phyloP scores from a whole-genome alignment of 257 asterid genomes.

The Leptodermis oblonga region DNA sequence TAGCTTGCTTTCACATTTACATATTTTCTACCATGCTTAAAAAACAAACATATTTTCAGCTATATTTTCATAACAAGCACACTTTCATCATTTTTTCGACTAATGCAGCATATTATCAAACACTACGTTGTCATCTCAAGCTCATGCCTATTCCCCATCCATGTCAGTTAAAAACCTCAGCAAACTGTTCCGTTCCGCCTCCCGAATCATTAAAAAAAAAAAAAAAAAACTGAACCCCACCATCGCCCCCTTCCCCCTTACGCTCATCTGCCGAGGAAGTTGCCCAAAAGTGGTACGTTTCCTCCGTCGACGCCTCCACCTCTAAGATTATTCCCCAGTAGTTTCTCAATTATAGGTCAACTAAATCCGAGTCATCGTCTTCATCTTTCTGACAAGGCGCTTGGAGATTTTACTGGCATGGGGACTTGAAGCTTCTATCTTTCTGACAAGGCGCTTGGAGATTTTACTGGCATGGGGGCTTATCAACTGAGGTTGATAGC shows the following conservation, averaged over 20 bases:
- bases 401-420: constrained; percentile 24
- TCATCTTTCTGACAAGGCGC: constrained; percentile 15
- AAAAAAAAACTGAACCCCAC: not conserved
- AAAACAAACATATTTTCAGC: too few relatives aligned
- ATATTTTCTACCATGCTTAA: too few relatives aligned
- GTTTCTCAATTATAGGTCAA: constrained; percentile 20
- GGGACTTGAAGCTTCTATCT: constrained; percentile 37
- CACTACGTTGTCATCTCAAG: not conserved
- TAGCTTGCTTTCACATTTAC: too few relatives aligned
- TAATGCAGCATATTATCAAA: constrained; percentile 10
- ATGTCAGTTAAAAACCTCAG: constrained; percentile 49
- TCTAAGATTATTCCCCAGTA: not conserved
- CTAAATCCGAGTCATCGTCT: constrained; percentile 1
- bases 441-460: too few relatives aligned
- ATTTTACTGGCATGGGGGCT: too few relatives aligned
- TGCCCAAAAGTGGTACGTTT: constrained; percentile 33
- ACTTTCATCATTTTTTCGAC: too few relatives aligned
- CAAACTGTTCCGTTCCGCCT: constrained; percentile 43
- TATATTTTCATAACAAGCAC: too few relatives aligned
- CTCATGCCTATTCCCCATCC: constrained; percentile 11
- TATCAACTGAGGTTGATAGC: constrained; percentile 18
- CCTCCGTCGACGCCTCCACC: constrained; percentile 31
- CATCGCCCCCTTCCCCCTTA: constrained; percentile 24
- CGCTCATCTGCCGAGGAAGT: constrained; percentile 30
- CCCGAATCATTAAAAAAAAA: constrained; percentile 19